These are phyloP conservation scores for Termitomyces sp. DNA, from an alignment of 1,284 basidiomycete species.

Conservation along the genomic window DNA sequence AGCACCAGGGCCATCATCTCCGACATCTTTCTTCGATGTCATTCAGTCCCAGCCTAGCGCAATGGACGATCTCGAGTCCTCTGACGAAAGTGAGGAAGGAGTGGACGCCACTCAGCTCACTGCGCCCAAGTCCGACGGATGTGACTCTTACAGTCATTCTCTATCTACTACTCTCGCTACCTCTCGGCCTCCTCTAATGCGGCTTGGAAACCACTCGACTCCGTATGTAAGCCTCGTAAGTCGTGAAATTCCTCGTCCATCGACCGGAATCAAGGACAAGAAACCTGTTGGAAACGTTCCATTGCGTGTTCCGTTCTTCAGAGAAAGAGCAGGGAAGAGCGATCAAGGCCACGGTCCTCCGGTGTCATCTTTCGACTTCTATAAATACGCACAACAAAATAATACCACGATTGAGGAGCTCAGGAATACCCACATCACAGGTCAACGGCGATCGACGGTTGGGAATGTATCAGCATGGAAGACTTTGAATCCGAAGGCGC, in stretches of 20 bases:
- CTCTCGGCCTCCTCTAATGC: conserved; percentile 32
- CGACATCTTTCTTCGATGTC: conserved; percentile 69
- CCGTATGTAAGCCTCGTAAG: conserved; percentile 32
- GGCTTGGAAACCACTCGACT: conserved; percentile 42
- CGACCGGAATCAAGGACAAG: conserved; percentile 22
- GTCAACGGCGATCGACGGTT: conserved; percentile 24
- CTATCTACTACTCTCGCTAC: conserved; percentile 29
- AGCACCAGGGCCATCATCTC: conserved; percentile 55
- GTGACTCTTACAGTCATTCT: conserved; percentile 31
- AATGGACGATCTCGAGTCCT: conserved; percentile 64
- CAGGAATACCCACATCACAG: background rate
- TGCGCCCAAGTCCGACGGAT: conserved; percentile 23
- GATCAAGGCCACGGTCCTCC: conserved; percentile 32
- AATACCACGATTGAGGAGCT: conserved; percentile 17
- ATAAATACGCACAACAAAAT: conserved; percentile 31
- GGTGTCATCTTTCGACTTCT: conserved; percentile 36
- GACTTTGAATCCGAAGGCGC: conserved; percentile 30
- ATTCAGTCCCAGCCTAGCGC: conserved; percentile 64
- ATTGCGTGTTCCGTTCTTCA: conserved; percentile 28
- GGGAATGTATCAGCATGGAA: conserved; percentile 30
- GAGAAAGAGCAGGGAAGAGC: conserved; percentile 31
- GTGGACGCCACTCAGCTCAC: conserved; percentile 16
- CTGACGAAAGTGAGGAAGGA: conserved; percentile 41
- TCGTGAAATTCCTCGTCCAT: conserved; percentile 19
- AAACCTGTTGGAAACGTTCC: conserved; percentile 37